Evolutionary conservation across 2,329 filamentous ascomycete genomes (phyloP), one percentile per base, ranked within the genome.

Genomic region (Pyrenochaeta sp.): DNA sequence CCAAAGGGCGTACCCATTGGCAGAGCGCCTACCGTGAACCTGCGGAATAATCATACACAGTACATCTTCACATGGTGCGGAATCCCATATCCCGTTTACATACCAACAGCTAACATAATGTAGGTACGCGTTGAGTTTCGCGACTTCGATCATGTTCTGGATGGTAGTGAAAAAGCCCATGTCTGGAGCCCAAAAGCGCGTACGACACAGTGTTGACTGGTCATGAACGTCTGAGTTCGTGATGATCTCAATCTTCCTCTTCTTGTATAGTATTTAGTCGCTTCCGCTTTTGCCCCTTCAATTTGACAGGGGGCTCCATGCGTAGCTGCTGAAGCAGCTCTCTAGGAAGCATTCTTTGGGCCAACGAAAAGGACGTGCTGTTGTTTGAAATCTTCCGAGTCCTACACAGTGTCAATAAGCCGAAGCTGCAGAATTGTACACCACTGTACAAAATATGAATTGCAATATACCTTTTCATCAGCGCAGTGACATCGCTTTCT

Each of bases 1-100:
- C 83, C 84, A 12, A 90, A 89, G 67, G 95, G 95, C 23, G 88
- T 97, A 54, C 95, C 95, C 1, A 94, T 97, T 72, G 95, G 93
- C 12, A 85, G 94, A 71, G 80, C 91, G 6, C 85, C 95, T 4
- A 92, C 96, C 78, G 93, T 99, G 56, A 96, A 96, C 74, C 80
- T 99, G 71, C 86, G 92, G 74, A 99, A 99, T 75, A 98, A 96
- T 78, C 95, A 99, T 77, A 88, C 91, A 60, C 95, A 98, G 81
- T 99, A 99, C 77, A 99, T 99, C 65, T 95, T 97, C 76, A 99
- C 95, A 63, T 99, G 95, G 95, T 98, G 86, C 71, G 87, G 45
- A 14, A 39, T 29, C 32, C 30, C 32, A 15, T 14, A 33, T 32
- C 30, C 49, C 31, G 33, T 23, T 32, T 35, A 17, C 30, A 32